phyloP scores from a whole-genome alignment of 2,329 filamentous ascomycete species.

The Tricladium varicosporioides region DNA sequence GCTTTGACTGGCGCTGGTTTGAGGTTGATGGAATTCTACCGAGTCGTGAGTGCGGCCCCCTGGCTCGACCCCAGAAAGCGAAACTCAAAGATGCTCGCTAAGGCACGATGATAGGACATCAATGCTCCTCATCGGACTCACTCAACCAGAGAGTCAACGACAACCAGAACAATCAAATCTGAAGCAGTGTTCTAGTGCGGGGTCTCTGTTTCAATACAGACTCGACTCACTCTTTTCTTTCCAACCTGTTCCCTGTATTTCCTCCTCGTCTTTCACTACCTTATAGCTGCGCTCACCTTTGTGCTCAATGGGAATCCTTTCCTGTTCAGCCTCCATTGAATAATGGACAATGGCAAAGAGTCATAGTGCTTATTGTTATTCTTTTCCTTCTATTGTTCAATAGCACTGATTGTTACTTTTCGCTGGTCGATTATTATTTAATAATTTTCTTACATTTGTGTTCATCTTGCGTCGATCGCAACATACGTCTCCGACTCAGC shows the following conservation, averaged over 20 bases:
- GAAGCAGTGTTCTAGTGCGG: constrained; percentile 10
- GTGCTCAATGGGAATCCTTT: constrained; percentile 2
- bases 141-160: constrained; percentile 8
- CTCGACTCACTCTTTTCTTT: neutral
- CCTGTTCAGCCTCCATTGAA: constrained; percentile 13
- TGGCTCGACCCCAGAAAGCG: constrained; percentile 16
- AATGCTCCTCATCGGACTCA: constrained; percentile 15
- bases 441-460: constrained; percentile 1
- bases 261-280: neutral
- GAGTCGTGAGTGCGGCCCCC: constrained; percentile 4
- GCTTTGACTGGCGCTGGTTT: constrained; percentile 26
- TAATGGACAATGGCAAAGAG: constrained; percentile 20
- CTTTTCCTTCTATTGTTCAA: constrained; percentile 16
- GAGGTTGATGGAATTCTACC: constrained; percentile 8
- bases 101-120: constrained; percentile 24
- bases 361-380: constrained; percentile 21
- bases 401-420: constrained; percentile 18
- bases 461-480: no score
- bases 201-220: constrained; percentile 3
- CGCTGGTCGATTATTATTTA: constrained; percentile 22
- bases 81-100: constrained; percentile 22
- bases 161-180: constrained; percentile 7
- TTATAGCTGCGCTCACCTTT: constrained; percentile 8
- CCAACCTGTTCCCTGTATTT: neutral
- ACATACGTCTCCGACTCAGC: neutral